A percentile compares a stretch with the other conserved stretches of the same genome.
phyloP scores from a whole-genome alignment of 1,284 basidiomycete genomes.

The Blastosporella zonata region DNA sequence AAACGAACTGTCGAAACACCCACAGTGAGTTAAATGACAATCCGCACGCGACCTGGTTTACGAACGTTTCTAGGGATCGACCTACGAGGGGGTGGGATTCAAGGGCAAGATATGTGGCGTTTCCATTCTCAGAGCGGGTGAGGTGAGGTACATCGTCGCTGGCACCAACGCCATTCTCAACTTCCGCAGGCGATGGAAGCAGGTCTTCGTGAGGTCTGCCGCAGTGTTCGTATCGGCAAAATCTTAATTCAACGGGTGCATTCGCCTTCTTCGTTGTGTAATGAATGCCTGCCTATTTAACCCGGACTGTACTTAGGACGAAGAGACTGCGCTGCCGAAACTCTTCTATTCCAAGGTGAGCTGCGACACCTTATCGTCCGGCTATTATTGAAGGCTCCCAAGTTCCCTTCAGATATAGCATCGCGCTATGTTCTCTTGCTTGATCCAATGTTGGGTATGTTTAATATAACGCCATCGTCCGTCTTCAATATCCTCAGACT shows the following conservation, averaged over 20 bases:
- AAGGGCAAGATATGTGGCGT: constrained; percentile 95
- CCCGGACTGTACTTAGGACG: constrained; percentile 56
- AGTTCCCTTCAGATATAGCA: constrained; percentile 94
- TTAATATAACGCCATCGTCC: neutral
- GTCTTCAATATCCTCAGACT: neutral
- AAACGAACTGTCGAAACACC: constrained; percentile 81
- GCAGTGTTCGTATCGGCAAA: constrained; percentile 88
- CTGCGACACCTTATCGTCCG: neutral
- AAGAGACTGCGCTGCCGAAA: constrained; percentile 88
- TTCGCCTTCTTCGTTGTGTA: neutral
- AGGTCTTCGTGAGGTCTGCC: constrained; percentile 91
- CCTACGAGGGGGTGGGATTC: constrained; percentile 87
- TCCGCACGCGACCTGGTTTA: constrained; percentile 5
- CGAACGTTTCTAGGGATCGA: constrained; percentile 55
- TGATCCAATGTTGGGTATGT: constrained; percentile 94
- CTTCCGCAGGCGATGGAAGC: constrained; percentile 82
- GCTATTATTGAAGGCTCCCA: neutral
- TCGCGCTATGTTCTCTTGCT: constrained; percentile 90
- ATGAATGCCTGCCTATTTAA: neutral
- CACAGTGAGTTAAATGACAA: constrained; percentile 45
- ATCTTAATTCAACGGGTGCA: constrained; percentile 89
- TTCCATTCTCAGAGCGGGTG: constrained; percentile 86
- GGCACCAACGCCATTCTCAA: constrained; percentile 3
- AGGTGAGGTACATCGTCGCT: constrained; percentile 44
- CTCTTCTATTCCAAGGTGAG: constrained; percentile 82